Evolutionary conservation across 2,329 filamentous ascomycete species (phyloP).

Genomic region (Chalaropsis thielavioides): DNA sequence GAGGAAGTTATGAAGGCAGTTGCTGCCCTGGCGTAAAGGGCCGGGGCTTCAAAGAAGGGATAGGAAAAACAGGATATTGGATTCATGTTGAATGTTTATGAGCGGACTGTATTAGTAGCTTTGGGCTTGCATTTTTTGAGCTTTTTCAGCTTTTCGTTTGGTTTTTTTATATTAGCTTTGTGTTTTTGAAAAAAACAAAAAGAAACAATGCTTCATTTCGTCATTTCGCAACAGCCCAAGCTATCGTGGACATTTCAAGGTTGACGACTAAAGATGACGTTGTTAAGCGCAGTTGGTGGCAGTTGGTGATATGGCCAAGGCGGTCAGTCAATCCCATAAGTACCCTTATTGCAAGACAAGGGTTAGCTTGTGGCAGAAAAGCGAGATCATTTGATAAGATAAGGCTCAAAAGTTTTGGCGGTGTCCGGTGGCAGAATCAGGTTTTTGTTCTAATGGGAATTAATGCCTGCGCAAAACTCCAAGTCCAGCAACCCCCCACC

Average conservation of each 20-base stretch:
- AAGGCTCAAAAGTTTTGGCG: constrained; percentile 8
- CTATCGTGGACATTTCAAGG: not conserved
- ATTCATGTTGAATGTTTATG: not conserved
- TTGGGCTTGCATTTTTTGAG: not conserved
- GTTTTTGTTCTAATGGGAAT: not conserved
- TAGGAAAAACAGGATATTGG: not conserved
- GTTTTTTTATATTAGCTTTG: not conserved
- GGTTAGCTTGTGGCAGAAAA: not conserved
- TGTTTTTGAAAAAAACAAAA: not conserved
- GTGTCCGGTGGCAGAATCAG: constrained; percentile 10
- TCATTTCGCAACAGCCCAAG: not conserved
- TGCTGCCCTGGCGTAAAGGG: constrained; percentile 20
- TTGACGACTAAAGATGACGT: no score
- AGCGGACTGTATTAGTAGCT: not conserved
- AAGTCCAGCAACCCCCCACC: not conserved
- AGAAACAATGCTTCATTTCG: no score
- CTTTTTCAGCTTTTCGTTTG: not conserved
- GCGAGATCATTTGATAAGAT: constrained; percentile 8
- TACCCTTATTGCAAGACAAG: no score
- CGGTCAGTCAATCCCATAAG: no score
- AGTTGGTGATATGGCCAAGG: no score
- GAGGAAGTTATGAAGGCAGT: constrained; percentile 45
- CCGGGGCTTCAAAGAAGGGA: not conserved
- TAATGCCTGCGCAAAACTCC: not conserved
- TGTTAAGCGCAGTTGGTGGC: no score